These are phyloP conservation scores for Debaryomycetaceae sp. DNA, from an alignment of 1,139 yeast genomes.

Conservation along the genomic window DNA sequence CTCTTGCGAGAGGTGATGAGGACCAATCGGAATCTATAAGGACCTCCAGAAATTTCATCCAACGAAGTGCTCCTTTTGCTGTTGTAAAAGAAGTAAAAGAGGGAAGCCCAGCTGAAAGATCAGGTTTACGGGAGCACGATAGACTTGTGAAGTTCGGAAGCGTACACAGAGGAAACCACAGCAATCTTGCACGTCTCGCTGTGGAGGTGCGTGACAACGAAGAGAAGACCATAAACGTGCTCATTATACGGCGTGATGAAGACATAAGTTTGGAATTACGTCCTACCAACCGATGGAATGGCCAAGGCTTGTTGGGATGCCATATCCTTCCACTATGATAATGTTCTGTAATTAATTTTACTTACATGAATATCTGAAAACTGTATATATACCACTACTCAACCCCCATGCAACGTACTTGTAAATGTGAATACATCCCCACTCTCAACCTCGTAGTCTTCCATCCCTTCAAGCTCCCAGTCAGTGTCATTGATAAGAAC, in stretches of 20 bases:
- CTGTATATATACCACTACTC: conserved; percentile 8
- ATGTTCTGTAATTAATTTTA: background rate
- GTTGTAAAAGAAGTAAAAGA: conserved; percentile 43
- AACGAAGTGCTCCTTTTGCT: conserved; percentile 52
- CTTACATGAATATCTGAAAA: conserved; percentile 1
- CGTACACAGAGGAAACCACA: conserved; percentile 52
- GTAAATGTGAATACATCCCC: conserved; percentile 85
- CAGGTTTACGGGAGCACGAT: conserved; percentile 47
- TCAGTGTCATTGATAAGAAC: conserved; percentile 92
- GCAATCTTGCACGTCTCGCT: conserved; percentile 39
- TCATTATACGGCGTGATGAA: conserved; percentile 29
- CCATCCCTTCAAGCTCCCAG: conserved; percentile 95
- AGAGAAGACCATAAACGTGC: conserved; percentile 29
- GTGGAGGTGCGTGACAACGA: conserved; percentile 21
- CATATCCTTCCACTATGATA: conserved; percentile 47
- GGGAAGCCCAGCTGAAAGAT: conserved; percentile 46
- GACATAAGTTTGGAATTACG: conserved; percentile 28
- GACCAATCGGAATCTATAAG: background rate
- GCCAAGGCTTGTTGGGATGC: conserved; percentile 74
- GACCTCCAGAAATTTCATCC: conserved; percentile 4
- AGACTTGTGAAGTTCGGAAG: conserved; percentile 49
- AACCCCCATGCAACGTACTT: conserved; percentile 94
- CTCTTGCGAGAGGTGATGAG: conserved; percentile 22
- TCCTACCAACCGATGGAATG: conserved; percentile 64
- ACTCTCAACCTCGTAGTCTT: conserved; percentile 66